Evolutionary conservation across 2,329 filamentous ascomycete genomes (phyloP), one percentile per base, ranked within the genome.

Genomic region (Microdochium nivale): DNA sequence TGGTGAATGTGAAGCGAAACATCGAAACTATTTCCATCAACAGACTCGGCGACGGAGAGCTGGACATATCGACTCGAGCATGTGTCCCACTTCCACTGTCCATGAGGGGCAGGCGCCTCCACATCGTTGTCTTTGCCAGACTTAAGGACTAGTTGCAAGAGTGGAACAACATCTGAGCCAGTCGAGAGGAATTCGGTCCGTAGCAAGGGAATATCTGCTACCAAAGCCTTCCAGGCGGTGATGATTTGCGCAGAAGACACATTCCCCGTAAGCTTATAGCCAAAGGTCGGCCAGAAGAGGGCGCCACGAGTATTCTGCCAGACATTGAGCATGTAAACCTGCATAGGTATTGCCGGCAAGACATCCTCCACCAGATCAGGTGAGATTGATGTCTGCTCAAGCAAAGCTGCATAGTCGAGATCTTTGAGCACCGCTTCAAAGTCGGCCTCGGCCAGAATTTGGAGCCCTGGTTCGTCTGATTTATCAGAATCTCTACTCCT

Each of bases 291-390:
- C 60, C 86, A 90, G 67, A 95, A 95, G 0, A 88, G 72, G 1
- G 67, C 64, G 0, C 88, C 87, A 1, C 71, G 61, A 0, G 84
- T 81, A 44, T 81, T 83, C 55, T 87, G 78, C 88, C 89, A 95
- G 44, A 81, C 77, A 16, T 81, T 83, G 25, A 96, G 72, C 83
- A 94, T 89, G 65, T 94, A 91, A 0, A 81, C 70, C 63, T 96
- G 90, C 60, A 90, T 88, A 2, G 90, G 77, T 3, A 88, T 82
- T 2, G 84, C 83, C 1, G 89, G 89, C 1, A 92, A 65, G 1
- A 87, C 57, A 0, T 61, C 62, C 53, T 87, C 78, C 13, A 88
- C 67, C 3, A 77, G 64, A 0, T 70, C 56, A 1, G 60, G 21
- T 0, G 68, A 52, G 1, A 87, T 62, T 1, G 70, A 69, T 9